Evolutionary conservation across 2,329 filamentous ascomycete genomes (phyloP).

Genomic region (Mycosphaerella sp.): DNA sequence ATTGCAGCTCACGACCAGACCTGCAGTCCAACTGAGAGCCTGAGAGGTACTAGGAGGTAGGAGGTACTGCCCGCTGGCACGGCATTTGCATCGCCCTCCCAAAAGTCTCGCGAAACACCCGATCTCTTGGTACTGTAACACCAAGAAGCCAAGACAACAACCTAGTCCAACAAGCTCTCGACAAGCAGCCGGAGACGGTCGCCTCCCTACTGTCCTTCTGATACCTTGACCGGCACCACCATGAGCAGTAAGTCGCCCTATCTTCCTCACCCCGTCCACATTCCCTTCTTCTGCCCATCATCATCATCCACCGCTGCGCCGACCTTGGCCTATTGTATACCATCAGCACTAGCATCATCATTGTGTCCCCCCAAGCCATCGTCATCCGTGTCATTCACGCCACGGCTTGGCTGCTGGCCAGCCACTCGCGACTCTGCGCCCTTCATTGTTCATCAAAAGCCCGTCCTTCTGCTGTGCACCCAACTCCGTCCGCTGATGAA

Average conservation of each 20-base stretch:
- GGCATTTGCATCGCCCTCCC: no score
- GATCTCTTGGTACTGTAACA: background rate
- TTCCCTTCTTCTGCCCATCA: background rate
- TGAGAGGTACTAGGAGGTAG: no score
- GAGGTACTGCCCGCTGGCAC: no score
- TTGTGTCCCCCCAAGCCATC: background rate
- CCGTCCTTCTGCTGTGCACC: background rate
- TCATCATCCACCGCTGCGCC: conserved; percentile 1
- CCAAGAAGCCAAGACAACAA: background rate
- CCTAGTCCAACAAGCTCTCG: background rate
- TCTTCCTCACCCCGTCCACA: background rate
- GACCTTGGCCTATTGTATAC: conserved; percentile 7
- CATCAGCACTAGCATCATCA: conserved; percentile 2
- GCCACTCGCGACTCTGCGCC: conserved; percentile 2
- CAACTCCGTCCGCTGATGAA: background rate
- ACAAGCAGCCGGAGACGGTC: background rate
- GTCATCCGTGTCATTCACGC: background rate
- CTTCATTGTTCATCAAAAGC: background rate
- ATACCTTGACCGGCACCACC: background rate
- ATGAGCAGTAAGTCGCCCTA: conserved; percentile 9
- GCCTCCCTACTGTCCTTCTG: background rate
- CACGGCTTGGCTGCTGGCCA: conserved; percentile 10
- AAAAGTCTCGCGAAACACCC: background rate
- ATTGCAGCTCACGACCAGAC: no score
- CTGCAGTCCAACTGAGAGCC: no score